Conservation (phyloP, 345 rosid genomes). For the Sisymbrium altissimum region DNA sequence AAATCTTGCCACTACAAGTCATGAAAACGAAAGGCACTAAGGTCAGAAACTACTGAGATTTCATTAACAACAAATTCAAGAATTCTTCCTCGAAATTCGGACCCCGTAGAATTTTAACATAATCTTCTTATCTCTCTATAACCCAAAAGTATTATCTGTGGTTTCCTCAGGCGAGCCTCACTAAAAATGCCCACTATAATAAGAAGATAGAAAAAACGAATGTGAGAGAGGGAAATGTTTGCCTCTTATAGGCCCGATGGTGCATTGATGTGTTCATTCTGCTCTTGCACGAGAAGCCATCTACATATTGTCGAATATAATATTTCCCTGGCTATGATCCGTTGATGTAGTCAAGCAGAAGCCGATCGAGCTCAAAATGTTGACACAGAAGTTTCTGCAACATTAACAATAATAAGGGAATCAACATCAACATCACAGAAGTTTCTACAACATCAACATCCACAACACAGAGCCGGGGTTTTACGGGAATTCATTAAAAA, state of each 20-base stretch:
- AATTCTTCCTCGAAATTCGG: neutral
- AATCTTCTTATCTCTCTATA: slow-evolving; percentile 12
- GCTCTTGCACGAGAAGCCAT: slow-evolving; percentile 6
- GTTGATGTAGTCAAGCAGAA: slow-evolving; percentile 63
- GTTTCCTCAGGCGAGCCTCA: slow-evolving; percentile 18
- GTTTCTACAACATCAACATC: slow-evolving; percentile 54
- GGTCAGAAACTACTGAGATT: slow-evolving; percentile 7
- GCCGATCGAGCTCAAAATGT: slow-evolving; percentile 82
- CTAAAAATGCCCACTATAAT: slow-evolving; percentile 4
- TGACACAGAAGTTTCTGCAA: slow-evolving; percentile 67
- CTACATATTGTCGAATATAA: neutral
- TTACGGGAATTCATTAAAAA: neutral
- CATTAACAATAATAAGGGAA: slow-evolving; percentile 6
- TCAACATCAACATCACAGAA: slow-evolving; percentile 30
- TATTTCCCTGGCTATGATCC: slow-evolving; percentile 43
- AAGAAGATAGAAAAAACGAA: slow-evolving; percentile 1
- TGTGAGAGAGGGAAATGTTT: neutral
- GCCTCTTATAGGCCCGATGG: neutral
- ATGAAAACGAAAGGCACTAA: slow-evolving; percentile 15
- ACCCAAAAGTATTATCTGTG: neutral
- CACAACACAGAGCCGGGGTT: neutral
- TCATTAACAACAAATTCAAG: slow-evolving; percentile 8
- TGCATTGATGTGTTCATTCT: neutral
- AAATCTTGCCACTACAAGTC: slow-evolving; percentile 10
- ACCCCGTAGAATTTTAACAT: neutral